Evolutionary conservation across 2,329 filamentous ascomycete genomes (phyloP), one percentile per base, ranked within the genome.

Genomic region (Colletotrichum godetiae): DNA sequence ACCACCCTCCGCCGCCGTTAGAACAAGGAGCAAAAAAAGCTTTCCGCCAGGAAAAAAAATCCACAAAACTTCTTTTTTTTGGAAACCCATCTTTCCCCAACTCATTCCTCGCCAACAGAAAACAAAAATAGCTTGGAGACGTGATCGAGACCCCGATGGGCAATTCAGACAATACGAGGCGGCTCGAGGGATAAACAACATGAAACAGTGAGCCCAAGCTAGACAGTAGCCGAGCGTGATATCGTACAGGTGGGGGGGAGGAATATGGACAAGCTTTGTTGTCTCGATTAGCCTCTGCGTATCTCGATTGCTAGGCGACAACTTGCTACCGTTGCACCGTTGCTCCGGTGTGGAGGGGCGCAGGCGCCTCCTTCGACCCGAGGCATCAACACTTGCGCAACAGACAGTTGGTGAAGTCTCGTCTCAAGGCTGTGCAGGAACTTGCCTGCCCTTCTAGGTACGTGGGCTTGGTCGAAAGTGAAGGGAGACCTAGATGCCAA

Each of bases 1-100:
- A 73, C 71, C 71, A 65, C 60, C 71, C 35, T 71, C 67, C 71
- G 67, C 61, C 71, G 59, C 67, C 67, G 29, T 27, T 42, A 59
- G 55, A 63, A 53, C 22, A 27, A 29, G 27, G 13, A 42, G 7
- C 35, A 70, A 31, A 59, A 67, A 49, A 65, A 69, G 61, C 22
- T 60, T 73, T 69, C 72, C 72, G 61, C 75, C 77, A 76, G 77
- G 66, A 77, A 76, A 75, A 74, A 76, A 75, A 75, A 75, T 75
- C 76, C 60, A 64, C n/a, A 62, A 60, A 57, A 60, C 67, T 55
- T 71, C 31, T 71, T 73, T 73, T 72, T 71, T 57, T 46, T 29
- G 22, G 57, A 15, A 73, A 37, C 42, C 66, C 61, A 52, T 74
- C 74, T 71, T 74, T 75, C 73, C 61, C 75, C 68, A 68, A 72